These are phyloP conservation scores for Capronia coronata DNA, from an alignment of 2,329 filamentous ascomycete genomes.

Conservation along the genomic window DNA sequence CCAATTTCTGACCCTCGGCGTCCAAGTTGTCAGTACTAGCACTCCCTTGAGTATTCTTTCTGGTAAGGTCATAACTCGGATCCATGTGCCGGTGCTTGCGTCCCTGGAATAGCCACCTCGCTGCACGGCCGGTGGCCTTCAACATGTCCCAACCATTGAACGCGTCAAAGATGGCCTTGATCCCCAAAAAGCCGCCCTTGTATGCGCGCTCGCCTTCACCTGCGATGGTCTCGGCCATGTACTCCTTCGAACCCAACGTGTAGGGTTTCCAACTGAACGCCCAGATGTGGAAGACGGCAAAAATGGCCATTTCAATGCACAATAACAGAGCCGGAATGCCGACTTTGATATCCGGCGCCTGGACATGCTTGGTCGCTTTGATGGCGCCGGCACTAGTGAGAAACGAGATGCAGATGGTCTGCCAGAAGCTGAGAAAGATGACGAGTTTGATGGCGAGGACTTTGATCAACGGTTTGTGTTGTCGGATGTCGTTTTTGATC, in stretches of 20 bases:
- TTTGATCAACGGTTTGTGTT: slow-evolving; percentile 70
- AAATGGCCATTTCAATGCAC: slow-evolving; percentile 78
- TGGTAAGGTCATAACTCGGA: slow-evolving; percentile 34
- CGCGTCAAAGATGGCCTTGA: slow-evolving; percentile 62
- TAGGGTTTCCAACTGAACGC: slow-evolving; percentile 76
- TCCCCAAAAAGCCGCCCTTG: slow-evolving; percentile 57
- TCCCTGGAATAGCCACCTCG: slow-evolving; percentile 75
- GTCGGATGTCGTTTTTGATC: slow-evolving; percentile 59
- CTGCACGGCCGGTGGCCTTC: slow-evolving; percentile 69
- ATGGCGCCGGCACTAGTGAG: slow-evolving; percentile 58
- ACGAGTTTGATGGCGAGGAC: slow-evolving; percentile 82
- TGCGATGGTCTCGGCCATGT: slow-evolving; percentile 42
- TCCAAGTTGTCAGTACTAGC: slow-evolving; percentile 2
- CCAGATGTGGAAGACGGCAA: slow-evolving; percentile 70
- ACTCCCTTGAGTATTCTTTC: slow-evolving; percentile 15
- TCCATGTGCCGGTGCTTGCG: slow-evolving; percentile 46
- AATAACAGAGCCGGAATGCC: slow-evolving; percentile 72
- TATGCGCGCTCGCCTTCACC: slow-evolving; percentile 44
- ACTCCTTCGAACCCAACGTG: slow-evolving; percentile 42
- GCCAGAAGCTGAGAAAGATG: slow-evolving; percentile 89
- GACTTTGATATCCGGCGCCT: slow-evolving; percentile 70
- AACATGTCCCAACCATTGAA: slow-evolving; percentile 77
- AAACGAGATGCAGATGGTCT: slow-evolving; percentile 57
- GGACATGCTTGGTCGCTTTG: slow-evolving; percentile 55
- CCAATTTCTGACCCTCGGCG: slow-evolving; percentile 15